Conservation (phyloP, 371 early-diverging fungal genomes). For the Globomyces sp. region DNA sequence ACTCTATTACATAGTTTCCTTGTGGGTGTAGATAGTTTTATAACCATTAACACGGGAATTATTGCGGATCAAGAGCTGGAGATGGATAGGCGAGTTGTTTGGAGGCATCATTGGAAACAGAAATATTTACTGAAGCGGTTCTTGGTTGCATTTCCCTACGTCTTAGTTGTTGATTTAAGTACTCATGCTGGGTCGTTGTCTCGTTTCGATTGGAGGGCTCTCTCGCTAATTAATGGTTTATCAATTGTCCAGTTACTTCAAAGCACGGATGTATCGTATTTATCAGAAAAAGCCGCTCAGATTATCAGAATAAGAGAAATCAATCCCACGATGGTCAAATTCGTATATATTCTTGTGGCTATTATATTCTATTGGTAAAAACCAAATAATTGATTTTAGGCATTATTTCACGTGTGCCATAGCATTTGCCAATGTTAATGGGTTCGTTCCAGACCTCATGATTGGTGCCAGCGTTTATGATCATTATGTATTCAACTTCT, state of each 20-base stretch:
- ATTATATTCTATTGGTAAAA: constrained; percentile 5
- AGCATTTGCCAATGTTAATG: neutral
- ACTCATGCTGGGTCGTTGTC: neutral
- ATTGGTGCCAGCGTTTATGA: neutral
- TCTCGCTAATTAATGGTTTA: constrained; percentile 5
- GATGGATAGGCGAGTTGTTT: constrained; percentile 1
- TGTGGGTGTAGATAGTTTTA: neutral
- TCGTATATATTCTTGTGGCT: neutral
- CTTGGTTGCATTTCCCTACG: constrained; percentile 5
- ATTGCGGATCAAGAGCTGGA: constrained; percentile 15
- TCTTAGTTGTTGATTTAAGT: neutral
- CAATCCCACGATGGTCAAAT: constrained; percentile 2
- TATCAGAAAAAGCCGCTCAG: constrained; percentile 8
- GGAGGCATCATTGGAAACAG: constrained; percentile 3
- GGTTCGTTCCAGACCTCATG: neutral
- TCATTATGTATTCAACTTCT: neutral
- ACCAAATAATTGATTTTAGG: constrained; percentile 1
- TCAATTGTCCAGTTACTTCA: neutral
- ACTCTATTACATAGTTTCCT: neutral
- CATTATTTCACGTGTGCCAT: constrained; percentile 1
- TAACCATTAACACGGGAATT: neutral
- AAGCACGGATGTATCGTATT: constrained; percentile 5
- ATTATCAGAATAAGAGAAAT: constrained; percentile 5
- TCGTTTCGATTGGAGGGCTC: neutral
- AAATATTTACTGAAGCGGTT: neutral